Percentiles rank a stretch among this genome's conserved stretches.
These are phyloP conservation scores for Aureobasidium sp. DNA, from an alignment of 2,329 filamentous ascomycete genomes.

Conservation along the genomic window DNA sequence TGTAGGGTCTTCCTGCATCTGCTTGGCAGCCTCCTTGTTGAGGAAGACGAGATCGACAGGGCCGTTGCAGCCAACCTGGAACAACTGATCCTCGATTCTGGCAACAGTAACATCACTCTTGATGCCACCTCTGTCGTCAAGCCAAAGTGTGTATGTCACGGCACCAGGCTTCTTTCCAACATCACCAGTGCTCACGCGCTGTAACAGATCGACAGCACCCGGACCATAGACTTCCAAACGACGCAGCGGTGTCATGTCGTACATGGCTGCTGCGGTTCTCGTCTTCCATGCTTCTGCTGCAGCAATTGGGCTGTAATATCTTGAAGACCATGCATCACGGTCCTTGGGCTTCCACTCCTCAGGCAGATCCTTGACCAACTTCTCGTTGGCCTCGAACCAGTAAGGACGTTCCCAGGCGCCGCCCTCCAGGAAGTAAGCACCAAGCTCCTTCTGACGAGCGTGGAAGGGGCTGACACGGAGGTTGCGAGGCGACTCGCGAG, in stretches of 20 bases:
- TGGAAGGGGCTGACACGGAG: constrained; percentile 53
- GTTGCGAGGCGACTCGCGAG: constrained; percentile 48
- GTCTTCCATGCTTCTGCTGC: constrained; percentile 58
- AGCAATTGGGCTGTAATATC: constrained; percentile 49
- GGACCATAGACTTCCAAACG: constrained; percentile 51
- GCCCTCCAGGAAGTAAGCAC: constrained; percentile 50
- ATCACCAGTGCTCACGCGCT: constrained; percentile 44
- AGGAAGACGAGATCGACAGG: constrained; percentile 48
- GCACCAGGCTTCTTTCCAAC: constrained; percentile 39
- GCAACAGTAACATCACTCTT: constrained; percentile 50
- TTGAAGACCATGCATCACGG: constrained; percentile 50
- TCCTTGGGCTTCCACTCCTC: constrained; percentile 45
- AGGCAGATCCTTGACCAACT: constrained; percentile 44
- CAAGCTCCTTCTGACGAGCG: constrained; percentile 44
- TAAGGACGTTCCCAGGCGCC: constrained; percentile 55
- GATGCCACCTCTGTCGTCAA: constrained; percentile 46
- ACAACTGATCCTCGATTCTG: constrained; percentile 39
- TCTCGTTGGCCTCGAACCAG: constrained; percentile 51
- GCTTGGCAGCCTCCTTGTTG: constrained; percentile 41
- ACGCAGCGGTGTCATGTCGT: constrained; percentile 53
- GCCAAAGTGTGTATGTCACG: constrained; percentile 49
- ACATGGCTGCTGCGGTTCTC: constrained; percentile 52
- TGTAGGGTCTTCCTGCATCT: constrained; percentile 32
- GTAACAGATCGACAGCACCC: constrained; percentile 46
- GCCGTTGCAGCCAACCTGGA: constrained; percentile 50